Base-by-base conservation (phyloP, 2,329 filamentous ascomycete genomes). In the Xylaria sp. region DNA sequence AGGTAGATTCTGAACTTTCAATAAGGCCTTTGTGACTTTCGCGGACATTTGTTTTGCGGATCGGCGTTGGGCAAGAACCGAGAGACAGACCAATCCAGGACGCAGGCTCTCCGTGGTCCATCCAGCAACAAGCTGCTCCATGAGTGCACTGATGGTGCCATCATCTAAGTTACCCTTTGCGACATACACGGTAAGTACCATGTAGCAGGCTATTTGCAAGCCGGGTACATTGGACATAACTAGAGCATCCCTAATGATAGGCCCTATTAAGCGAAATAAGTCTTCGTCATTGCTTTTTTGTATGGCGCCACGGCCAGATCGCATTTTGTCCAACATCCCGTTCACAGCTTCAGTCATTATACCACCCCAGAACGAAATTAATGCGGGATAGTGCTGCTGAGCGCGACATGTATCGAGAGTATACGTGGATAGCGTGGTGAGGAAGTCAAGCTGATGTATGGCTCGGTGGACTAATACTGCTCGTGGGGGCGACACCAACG, bases 361-460 rank as follows among this genome's bases (percentile, higher is more conserved):
- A 51, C 93, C 91, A 4, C 92, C 93, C 95, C 96, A 99, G 77
- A 99, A 97, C 0, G 92, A 91, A 61, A 97, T 81, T 66, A 97
- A 81, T 1, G 89, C 88, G 44, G 92, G 88, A 73, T 96, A 92
- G 61, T 95, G 89, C 65, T 92, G 90, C 60, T 89, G 87, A 45
- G 87, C 84, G 60, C 88, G 87, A 75, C 93, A 90, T 27, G 92
- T 89, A 65, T 90, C 88, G 31, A 97, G 81, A 13, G 93, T 90
- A 79, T 97, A 93, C 62, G 88, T 84, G 73, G 96, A 97, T 61
- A 98, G 84, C 10, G 88, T 83, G 1, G 90, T 84, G 69, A 97
- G 88, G 73, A 99, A 93, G 2, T 87, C 84, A 42, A 89, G 86
- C 68, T 94, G 94, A 73, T 92, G 92, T 36, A 90, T 90, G 45